phyloP scores from a whole-genome alignment of 805 yeast genomes.

The Candida xiaguanensis region DNA sequence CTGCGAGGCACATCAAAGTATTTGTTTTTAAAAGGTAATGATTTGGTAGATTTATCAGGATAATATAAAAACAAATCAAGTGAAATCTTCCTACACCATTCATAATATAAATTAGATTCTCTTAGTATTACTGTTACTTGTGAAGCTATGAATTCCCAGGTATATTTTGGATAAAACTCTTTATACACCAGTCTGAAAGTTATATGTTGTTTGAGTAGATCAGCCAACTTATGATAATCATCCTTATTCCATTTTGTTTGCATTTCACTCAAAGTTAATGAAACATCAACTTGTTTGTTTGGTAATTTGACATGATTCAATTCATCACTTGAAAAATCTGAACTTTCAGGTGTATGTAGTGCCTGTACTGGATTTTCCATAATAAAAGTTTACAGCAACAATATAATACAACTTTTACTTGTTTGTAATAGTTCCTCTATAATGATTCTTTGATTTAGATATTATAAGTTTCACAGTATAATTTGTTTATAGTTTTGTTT shows the following conservation, averaged over 20 bases:
- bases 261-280: not conserved
- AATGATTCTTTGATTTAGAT: not conserved
- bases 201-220: not conserved
- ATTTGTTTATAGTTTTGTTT: not conserved
- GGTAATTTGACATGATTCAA: not conserved
- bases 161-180: not conserved
- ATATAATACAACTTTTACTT: not conserved
- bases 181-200: constrained; percentile 5
- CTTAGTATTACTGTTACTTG: constrained; percentile 1
- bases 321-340: constrained; percentile 10
- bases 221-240: constrained; percentile 3
- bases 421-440: not conserved
- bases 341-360: constrained; percentile 6
- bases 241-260: constrained; percentile 3
- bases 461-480: not conserved
- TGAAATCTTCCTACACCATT: constrained; percentile 3
- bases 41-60: not conserved
- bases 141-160: constrained; percentile 1
- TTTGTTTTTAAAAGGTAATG: constrained; percentile 1
- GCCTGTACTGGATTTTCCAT: not conserved
- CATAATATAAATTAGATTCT: constrained; percentile 5
- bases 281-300: not conserved
- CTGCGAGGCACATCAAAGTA: not conserved
- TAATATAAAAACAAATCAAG: not conserved
- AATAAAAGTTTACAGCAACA: not conserved